Conservation (phyloP, 805 yeast species). For the Starmerella asiatica region DNA sequence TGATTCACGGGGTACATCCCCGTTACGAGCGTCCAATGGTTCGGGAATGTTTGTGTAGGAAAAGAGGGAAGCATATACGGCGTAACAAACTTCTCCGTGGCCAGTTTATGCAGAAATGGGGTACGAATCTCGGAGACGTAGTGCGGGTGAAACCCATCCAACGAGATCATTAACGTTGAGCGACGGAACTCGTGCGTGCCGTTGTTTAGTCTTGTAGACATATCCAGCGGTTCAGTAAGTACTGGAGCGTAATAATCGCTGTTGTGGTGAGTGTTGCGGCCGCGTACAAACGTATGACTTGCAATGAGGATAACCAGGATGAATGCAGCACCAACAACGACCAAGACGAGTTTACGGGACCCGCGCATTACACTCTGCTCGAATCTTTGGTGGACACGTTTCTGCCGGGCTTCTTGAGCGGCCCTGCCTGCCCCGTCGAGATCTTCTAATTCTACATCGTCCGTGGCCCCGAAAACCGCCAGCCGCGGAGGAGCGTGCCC, state of each 20-base stretch:
- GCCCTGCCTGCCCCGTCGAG: slow-evolving; percentile 17
- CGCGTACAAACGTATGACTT: slow-evolving; percentile 1
- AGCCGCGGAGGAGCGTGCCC: slow-evolving; percentile 15
- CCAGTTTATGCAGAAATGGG: slow-evolving; percentile 53
- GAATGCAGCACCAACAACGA: slow-evolving; percentile 3
- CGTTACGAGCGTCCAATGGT: slow-evolving; percentile 83
- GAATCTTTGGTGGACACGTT: slow-evolving; percentile 3
- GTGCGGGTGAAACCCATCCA: slow-evolving; percentile 89
- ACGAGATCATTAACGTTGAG: slow-evolving; percentile 65
- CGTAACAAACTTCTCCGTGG: slow-evolving; percentile 41
- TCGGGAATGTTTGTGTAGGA: slow-evolving; percentile 82
- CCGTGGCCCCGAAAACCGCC: slow-evolving; percentile 11
- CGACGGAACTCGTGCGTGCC: slow-evolving; percentile 60
- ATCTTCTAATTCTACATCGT: slow-evolving; percentile 18
- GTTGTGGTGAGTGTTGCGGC: background rate
- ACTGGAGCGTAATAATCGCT: background rate
- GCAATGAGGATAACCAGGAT: slow-evolving; percentile 8
- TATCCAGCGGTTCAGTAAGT: slow-evolving; percentile 9
- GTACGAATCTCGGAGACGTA: slow-evolving; percentile 53
- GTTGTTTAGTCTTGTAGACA: slow-evolving; percentile 28
- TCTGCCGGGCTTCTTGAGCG: background rate
- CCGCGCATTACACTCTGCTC: background rate
- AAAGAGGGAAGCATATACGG: slow-evolving; percentile 81
- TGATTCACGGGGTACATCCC: slow-evolving; percentile 74
- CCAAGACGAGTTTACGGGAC: slow-evolving; percentile 3